Conservation (phyloP, 2,329 filamentous ascomycete species). For the Colletotrichum spinosum region DNA sequence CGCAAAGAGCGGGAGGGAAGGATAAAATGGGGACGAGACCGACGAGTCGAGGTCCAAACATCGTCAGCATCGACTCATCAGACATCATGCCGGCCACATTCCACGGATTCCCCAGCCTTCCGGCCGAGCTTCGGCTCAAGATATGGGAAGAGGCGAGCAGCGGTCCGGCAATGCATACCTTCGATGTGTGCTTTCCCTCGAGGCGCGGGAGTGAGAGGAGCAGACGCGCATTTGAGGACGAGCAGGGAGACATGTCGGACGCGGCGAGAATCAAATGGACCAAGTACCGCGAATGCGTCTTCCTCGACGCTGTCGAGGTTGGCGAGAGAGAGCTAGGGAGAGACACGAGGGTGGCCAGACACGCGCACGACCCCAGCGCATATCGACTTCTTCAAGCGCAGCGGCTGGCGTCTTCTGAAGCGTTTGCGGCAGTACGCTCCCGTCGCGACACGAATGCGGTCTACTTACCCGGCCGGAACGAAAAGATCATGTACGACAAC, state of each 20-base stretch:
- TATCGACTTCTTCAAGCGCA: conserved; percentile 21
- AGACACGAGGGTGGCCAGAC: conserved; percentile 17
- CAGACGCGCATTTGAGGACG: conserved; percentile 17
- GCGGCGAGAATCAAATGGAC: conserved; percentile 1
- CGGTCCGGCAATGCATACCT: conserved; percentile 43
- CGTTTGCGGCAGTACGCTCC: neutral
- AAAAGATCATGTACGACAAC: conserved; percentile 40
- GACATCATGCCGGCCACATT: conserved; percentile 44
- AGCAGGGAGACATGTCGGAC: conserved; percentile 1
- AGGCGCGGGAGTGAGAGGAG: conserved; percentile 32
- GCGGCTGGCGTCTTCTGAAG: conserved; percentile 33
- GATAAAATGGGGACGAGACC: no score
- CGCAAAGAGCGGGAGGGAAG: no score
- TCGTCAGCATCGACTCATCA: neutral
- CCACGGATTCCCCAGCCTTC: conserved; percentile 25
- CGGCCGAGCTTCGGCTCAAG: conserved; percentile 30
- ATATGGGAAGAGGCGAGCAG: conserved; percentile 33
- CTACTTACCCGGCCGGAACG: conserved; percentile 41
- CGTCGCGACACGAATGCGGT: conserved; percentile 39
- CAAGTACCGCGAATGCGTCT: conserved; percentile 30
- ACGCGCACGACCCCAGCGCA: conserved; percentile 21
- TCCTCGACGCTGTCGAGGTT: conserved; percentile 27
- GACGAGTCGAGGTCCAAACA: no score
- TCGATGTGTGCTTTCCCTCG: conserved; percentile 45
- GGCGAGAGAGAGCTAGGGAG: conserved; percentile 9